A percentile compares a stretch with the other conserved stretches of the same genome.
Evolutionary conservation across 495 filamentous ascomycete species (phyloP).

Genomic region (Annulohypoxylon stygium): DNA sequence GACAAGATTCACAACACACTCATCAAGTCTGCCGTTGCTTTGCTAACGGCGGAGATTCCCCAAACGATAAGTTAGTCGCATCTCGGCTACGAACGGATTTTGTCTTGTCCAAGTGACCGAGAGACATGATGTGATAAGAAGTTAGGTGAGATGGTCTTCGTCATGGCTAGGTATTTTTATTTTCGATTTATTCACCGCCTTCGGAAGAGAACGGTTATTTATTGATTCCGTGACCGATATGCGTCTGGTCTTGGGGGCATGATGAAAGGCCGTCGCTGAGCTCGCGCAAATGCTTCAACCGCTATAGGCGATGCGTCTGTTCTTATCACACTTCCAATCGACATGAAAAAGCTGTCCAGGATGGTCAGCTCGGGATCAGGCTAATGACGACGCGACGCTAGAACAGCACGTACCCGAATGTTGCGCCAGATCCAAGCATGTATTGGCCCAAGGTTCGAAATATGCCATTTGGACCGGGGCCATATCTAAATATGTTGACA

Average conservation of each 20-base stretch:
- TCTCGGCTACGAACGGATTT: background rate
- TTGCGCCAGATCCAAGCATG: slow-evolving; percentile 96
- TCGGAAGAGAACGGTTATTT: background rate
- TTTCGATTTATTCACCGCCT: background rate
- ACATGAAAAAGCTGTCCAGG: slow-evolving; percentile 92
- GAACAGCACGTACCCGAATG: slow-evolving; percentile 81
- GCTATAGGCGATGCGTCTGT: slow-evolving; percentile 77
- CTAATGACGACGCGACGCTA: background rate
- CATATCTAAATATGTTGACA: slow-evolving; percentile 94
- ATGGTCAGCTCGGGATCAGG: slow-evolving; percentile 25
- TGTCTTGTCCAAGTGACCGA: background rate
- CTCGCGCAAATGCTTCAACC: slow-evolving; percentile 71
- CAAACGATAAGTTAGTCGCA: slow-evolving; percentile 7
- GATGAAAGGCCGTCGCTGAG: slow-evolving; percentile 72
- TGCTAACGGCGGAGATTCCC: slow-evolving; percentile 7
- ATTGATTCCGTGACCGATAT: slow-evolving; percentile 55
- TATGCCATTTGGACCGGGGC: slow-evolving; percentile 91
- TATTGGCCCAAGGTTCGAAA: slow-evolving; percentile 95
- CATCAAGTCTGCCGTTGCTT: background rate
- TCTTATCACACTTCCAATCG: slow-evolving; percentile 94
- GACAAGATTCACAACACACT: slow-evolving; percentile 4
- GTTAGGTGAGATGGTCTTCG: background rate
- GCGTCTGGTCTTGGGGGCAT: slow-evolving; percentile 63
- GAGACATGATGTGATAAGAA: background rate
- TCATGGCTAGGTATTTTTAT: background rate